Conservation (phyloP, 1,139 yeast species). For the Zygosaccharomyces sapae region DNA sequence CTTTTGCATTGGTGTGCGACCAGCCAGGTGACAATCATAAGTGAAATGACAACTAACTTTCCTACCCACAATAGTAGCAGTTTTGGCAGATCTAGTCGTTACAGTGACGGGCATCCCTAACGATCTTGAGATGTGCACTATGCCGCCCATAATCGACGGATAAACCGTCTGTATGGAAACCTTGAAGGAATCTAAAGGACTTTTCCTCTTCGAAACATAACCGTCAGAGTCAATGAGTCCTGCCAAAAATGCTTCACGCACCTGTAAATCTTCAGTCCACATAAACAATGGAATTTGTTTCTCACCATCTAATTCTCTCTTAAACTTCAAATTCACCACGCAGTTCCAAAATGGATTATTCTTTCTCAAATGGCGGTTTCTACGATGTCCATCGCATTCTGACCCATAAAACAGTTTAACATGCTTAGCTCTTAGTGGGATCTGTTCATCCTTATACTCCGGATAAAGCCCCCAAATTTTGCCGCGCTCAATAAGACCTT, state of each 20-base stretch:
- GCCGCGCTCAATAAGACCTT: conserved; percentile 24
- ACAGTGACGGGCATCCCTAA: conserved; percentile 36
- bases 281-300: conserved; percentile 31
- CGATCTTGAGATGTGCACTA: conserved; percentile 40
- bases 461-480: conserved; percentile 28
- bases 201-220: conserved; percentile 25
- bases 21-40: conserved; percentile 26
- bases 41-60: conserved; percentile 27
- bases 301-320: conserved; percentile 22
- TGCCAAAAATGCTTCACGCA: conserved; percentile 43
- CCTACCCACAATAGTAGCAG: conserved; percentile 21
- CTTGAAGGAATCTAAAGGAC: conserved; percentile 18
- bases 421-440: conserved; percentile 28
- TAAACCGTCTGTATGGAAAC: conserved; percentile 36
- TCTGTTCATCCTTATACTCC: conserved; percentile 19
- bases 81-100: conserved; percentile 25
- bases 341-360: conserved; percentile 30
- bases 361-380: conserved; percentile 20
- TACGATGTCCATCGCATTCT: conserved; percentile 15
- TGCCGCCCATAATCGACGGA: conserved; percentile 36
- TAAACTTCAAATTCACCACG: conserved; percentile 19
- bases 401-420: conserved; percentile 25
- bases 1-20: conserved; percentile 24
- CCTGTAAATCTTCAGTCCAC: conserved; percentile 33
- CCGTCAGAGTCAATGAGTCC: conserved; percentile 44